phyloP scores from a whole-genome alignment of 2,329 filamentous ascomycete genomes.

The Botrytis fragariae region DNA sequence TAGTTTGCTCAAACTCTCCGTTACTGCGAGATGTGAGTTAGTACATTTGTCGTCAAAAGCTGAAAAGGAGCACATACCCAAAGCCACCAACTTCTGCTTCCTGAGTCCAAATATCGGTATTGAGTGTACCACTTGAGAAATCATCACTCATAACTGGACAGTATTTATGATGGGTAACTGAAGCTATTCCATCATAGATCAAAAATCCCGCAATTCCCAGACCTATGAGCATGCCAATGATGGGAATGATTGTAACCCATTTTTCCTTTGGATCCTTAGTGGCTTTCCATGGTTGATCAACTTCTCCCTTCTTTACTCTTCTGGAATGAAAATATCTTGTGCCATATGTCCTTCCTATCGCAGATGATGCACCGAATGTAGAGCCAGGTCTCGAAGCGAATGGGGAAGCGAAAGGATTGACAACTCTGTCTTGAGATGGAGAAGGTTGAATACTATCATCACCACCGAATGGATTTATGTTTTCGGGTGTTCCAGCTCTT shows the following conservation, averaged over 20 bases:
- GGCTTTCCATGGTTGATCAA: conserved; percentile 75
- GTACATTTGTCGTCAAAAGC: background rate
- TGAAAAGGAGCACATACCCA: conserved; percentile 57
- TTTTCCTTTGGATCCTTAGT: conserved; percentile 76
- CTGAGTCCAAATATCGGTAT: conserved; percentile 48
- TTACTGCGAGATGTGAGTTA: conserved; percentile 51
- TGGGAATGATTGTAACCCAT: conserved; percentile 79
- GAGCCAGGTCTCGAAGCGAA: conserved; percentile 46
- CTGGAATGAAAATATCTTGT: conserved; percentile 38
- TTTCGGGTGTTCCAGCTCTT: conserved; percentile 42
- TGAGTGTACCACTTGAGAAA: conserved; percentile 50
- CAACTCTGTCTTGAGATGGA: conserved; percentile 20
- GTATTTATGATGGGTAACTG: conserved; percentile 68
- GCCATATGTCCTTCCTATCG: conserved; percentile 30
- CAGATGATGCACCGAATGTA: conserved; percentile 43
- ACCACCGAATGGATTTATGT: conserved; percentile 33
- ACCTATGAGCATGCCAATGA: conserved; percentile 68
- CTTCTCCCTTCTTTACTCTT: conserved; percentile 65
- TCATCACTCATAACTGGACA: conserved; percentile 52
- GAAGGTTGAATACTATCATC: conserved; percentile 35
- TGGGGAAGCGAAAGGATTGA: conserved; percentile 38
- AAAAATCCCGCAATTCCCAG: conserved; percentile 66
- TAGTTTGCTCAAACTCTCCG: conserved; percentile 78
- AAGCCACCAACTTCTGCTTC: conserved; percentile 47
- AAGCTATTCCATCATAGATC: conserved; percentile 70